phyloP scores from a whole-genome alignment of 163 green algal genomes.

The Scenedesmus sp. region DNA sequence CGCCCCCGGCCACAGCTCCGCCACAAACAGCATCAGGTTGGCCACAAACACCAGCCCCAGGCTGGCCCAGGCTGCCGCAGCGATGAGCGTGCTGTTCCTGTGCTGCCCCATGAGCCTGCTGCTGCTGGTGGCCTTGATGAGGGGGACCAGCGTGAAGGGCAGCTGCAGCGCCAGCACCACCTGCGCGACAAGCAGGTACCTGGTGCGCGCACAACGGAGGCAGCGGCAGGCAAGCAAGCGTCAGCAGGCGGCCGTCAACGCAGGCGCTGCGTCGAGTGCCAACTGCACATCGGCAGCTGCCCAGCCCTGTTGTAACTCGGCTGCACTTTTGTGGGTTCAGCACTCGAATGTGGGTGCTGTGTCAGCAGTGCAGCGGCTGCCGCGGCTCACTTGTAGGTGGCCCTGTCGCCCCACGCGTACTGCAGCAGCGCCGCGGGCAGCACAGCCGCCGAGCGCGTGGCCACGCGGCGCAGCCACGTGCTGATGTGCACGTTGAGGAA shows the following conservation, averaged over 20 bases:
- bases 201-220: conserved; percentile 27
- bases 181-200: conserved; percentile 77
- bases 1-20: conserved; percentile 56
- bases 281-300: background rate
- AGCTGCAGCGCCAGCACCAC: conserved; percentile 83
- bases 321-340: too few species aligned
- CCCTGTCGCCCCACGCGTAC: conserved; percentile 63
- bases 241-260: too few species aligned
- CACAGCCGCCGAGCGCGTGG: conserved; percentile 70
- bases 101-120: conserved; percentile 72
- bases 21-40: conserved; percentile 73
- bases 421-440: conserved; percentile 71
- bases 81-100: conserved; percentile 58
- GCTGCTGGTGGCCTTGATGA: conserved; percentile 82
- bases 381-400: conserved; percentile 65
- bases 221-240: too few species aligned
- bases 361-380: background rate
- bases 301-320: background rate
- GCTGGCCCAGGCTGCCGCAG: conserved; percentile 62
- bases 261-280: too few species aligned
- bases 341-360: background rate
- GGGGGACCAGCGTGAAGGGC: conserved; percentile 79
- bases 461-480: conserved; percentile 66
- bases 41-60: conserved; percentile 70
- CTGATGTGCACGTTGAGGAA: conserved; percentile 74